Percentiles rank a stretch among this genome's conserved stretches.
These are phyloP conservation scores for Alternaria triticina DNA, from an alignment of 2,329 filamentous ascomycete species.

Conservation along the genomic window DNA sequence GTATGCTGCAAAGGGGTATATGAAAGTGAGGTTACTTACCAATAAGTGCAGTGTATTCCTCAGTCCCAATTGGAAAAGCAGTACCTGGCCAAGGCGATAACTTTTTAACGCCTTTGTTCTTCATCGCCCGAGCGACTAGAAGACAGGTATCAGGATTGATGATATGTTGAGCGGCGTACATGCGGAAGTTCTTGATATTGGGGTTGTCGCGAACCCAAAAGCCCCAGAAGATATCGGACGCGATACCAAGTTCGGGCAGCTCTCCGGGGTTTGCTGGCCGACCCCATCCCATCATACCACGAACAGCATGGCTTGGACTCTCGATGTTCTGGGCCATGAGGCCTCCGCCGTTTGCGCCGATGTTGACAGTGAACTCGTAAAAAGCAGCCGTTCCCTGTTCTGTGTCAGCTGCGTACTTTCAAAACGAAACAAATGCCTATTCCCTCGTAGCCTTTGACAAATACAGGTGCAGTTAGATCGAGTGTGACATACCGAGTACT, in stretches of 20 bases:
- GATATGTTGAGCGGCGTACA: constrained; percentile 21
- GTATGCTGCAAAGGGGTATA: neutral
- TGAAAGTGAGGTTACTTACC: constrained; percentile 12
- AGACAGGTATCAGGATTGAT: constrained; percentile 20
- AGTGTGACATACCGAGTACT: constrained; percentile 14
- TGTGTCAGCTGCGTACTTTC: neutral
- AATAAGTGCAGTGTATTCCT: constrained; percentile 27
- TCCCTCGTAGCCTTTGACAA: neutral
- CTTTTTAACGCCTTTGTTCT: neutral
- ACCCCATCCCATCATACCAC: constrained; percentile 3
- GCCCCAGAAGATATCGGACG: constrained; percentile 32
- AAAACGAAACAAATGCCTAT: neutral
- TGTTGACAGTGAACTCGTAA: constrained; percentile 21
- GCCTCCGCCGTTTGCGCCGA: constrained; percentile 6
- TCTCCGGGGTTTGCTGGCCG: constrained; percentile 14
- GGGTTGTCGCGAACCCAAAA: constrained; percentile 25
- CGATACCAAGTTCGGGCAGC: constrained; percentile 22
- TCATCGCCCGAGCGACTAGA: constrained; percentile 23
- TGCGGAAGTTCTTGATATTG: constrained; percentile 22
- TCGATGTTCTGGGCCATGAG: constrained; percentile 16
- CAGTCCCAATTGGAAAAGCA: constrained; percentile 13
- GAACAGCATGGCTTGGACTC: constrained; percentile 14
- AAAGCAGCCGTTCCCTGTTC: too few species aligned
- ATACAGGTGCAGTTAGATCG: neutral
- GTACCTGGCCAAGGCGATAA: constrained; percentile 26